A percentile compares a stretch with the other conserved stretches of the same genome.
Evolutionary conservation across 768 basidiomycete genomes (phyloP).

Genomic region (Leccinum arenicola): DNA sequence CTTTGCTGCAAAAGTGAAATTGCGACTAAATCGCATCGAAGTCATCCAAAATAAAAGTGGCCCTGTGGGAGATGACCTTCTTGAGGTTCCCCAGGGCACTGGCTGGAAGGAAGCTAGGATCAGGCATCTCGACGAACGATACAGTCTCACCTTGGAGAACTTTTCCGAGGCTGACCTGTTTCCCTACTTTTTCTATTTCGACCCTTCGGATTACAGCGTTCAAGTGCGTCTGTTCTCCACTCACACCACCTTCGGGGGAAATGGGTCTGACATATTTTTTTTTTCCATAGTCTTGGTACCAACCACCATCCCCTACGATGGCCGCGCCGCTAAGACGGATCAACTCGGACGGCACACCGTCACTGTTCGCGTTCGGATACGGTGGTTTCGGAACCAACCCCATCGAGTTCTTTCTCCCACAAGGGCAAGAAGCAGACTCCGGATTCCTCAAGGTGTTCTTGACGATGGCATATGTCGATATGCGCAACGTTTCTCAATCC

Average conservation of each 20-base stretch:
- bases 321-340: constrained; percentile 9
- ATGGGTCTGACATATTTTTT: not conserved
- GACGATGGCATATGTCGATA: constrained; percentile 21
- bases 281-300: constrained; percentile 17
- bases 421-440: constrained; percentile 5
- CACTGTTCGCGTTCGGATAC: constrained; percentile 19
- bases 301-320: constrained; percentile 3
- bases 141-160: constrained; percentile 20
- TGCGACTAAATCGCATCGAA: constrained; percentile 12
- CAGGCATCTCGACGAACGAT: constrained; percentile 9
- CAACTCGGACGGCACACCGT: constrained; percentile 1
- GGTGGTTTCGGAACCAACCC: constrained; percentile 19
- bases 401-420: constrained; percentile 16
- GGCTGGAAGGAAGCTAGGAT: constrained; percentile 12
- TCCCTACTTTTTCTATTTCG: constrained; percentile 25
- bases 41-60: not conserved
- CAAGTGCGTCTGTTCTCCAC: constrained; percentile 5
- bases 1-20: constrained; percentile 12
- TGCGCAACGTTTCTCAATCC: constrained; percentile 11
- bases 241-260: not conserved
- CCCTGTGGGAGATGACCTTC: constrained; percentile 12
- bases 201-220: constrained; percentile 20
- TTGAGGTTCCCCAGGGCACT: not conserved
- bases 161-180: constrained; percentile 16
- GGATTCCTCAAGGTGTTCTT: constrained; percentile 24